Evolutionary conservation across 768 basidiomycete genomes (phyloP).

Genomic region (Neoboletus brunneissimus): DNA sequence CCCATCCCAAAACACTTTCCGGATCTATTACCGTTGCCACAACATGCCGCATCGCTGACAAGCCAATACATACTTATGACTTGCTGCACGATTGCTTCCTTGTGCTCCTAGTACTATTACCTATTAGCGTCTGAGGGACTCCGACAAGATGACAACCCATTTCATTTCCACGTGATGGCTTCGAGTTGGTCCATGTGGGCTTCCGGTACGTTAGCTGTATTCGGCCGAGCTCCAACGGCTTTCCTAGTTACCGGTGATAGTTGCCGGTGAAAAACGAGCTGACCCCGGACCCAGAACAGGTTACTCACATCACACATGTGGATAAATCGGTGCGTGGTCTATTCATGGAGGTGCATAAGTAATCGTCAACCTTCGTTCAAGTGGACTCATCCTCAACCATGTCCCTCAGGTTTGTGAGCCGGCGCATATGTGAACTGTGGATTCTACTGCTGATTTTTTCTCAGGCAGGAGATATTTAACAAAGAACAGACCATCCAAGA

Average conservation of each 20-base stretch:
- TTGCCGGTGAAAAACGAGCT: constrained; percentile 2
- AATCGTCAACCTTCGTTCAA: neutral
- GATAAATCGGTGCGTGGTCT: neutral
- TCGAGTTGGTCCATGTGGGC: neutral
- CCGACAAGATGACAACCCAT: too few species aligned
- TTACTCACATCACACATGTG: neutral
- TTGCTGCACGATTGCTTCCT: too few species aligned
- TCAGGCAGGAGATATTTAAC: neutral
- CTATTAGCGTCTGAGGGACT: too few species aligned
- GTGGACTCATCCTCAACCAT: constrained; percentile 1
- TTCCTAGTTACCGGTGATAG: constrained; percentile 1
- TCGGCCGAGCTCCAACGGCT: constrained; percentile 2
- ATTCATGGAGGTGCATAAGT: constrained; percentile 5
- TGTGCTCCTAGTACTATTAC: too few species aligned
- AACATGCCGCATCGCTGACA: neutral
- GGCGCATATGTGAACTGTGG: neutral
- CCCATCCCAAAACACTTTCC: too few species aligned
- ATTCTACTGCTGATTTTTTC: neutral
- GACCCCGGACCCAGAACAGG: neutral
- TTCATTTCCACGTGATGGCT: neutral
- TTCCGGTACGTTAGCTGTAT: neutral
- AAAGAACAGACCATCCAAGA: constrained; percentile 13
- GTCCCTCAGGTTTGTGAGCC: constrained; percentile 9
- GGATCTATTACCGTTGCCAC: too few species aligned
- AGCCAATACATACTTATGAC: neutral